Evolutionary conservation across 2,329 filamentous ascomycete genomes (phyloP).

Genomic region (Atkinsonella hypoxylon): DNA sequence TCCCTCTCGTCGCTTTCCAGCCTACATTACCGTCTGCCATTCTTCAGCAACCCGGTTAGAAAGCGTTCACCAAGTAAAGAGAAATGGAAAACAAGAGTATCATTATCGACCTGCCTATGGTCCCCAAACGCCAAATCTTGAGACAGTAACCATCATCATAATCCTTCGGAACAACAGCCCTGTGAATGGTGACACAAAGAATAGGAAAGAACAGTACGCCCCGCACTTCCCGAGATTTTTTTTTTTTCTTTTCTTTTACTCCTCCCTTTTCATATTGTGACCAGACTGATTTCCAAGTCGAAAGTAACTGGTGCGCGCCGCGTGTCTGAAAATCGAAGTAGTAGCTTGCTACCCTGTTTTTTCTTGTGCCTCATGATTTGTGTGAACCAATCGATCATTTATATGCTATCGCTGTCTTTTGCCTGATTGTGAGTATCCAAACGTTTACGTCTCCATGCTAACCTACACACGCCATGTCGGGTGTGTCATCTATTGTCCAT

Average conservation of each 20-base stretch:
- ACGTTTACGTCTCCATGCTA: slow-evolving; percentile 5
- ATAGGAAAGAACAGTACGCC: not conserved
- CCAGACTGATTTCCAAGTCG: not conserved
- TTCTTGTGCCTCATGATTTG: not conserved
- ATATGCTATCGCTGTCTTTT: slow-evolving; percentile 6
- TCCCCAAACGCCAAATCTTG: slow-evolving; percentile 19
- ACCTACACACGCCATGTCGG: not conserved
- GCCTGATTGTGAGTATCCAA: slow-evolving; percentile 3
- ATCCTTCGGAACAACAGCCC: not conserved
- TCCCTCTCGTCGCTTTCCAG: no score
- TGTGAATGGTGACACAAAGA: not conserved
- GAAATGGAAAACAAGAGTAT: not conserved
- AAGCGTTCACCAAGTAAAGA: not conserved
- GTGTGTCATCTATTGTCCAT: slow-evolving; percentile 19
- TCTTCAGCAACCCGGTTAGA: no score
- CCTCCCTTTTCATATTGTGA: not conserved
- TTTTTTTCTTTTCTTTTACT: not conserved
- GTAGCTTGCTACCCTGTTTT: not conserved
- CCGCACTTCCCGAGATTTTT: not conserved
- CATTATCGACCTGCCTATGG: slow-evolving; percentile 7
- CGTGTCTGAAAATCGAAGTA: not conserved
- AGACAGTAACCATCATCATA: slow-evolving; percentile 3
- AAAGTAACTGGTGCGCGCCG: not conserved
- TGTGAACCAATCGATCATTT: not conserved
- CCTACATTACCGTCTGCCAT: no score